A percentile compares a stretch with the other conserved stretches of the same genome.
phyloP scores from a whole-genome alignment of 352 stramenopile genomes.

The Phytophthora litchii region DNA sequence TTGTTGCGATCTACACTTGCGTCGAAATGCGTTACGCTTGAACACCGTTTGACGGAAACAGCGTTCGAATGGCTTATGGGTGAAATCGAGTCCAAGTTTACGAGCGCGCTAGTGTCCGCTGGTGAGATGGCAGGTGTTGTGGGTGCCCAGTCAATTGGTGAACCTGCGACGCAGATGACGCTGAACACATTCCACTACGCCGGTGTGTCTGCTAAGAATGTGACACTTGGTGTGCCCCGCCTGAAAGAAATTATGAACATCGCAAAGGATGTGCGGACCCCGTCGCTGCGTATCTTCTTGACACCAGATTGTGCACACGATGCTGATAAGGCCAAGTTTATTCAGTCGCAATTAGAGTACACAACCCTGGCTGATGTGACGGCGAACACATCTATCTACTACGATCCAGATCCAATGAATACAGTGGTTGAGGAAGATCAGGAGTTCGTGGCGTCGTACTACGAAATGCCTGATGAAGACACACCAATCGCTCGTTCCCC shows the following conservation, averaged over 20 bases:
- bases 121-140: constrained; percentile 99
- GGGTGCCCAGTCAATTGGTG: constrained; percentile 98
- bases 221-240: constrained; percentile 98
- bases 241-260: constrained; percentile 99
- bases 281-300: constrained; percentile 96
- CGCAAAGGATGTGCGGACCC: constrained; percentile 97
- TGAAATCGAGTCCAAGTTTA: constrained; percentile 98
- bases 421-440: constrained; percentile 97
- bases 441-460: constrained; percentile 98
- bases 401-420: constrained; percentile 98
- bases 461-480: constrained; percentile 97
- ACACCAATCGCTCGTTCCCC: constrained; percentile 93
- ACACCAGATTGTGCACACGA: constrained; percentile 89
- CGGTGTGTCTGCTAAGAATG: constrained; percentile 99
- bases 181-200: constrained; percentile 99
- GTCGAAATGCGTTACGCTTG: constrained; percentile 96
- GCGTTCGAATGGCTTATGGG: constrained; percentile 96
- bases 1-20: constrained; percentile 95
- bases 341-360: constrained; percentile 97
- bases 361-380: constrained; percentile 97
- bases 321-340: constrained; percentile 88
- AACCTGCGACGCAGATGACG: constrained; percentile 99
- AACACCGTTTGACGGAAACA: constrained; percentile 95
- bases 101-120: constrained; percentile 93
- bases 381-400: constrained; percentile 98